Base-by-base conservation (phyloP, 2,329 filamentous ascomycete species). In the Rugonectria rugulosa region DNA sequence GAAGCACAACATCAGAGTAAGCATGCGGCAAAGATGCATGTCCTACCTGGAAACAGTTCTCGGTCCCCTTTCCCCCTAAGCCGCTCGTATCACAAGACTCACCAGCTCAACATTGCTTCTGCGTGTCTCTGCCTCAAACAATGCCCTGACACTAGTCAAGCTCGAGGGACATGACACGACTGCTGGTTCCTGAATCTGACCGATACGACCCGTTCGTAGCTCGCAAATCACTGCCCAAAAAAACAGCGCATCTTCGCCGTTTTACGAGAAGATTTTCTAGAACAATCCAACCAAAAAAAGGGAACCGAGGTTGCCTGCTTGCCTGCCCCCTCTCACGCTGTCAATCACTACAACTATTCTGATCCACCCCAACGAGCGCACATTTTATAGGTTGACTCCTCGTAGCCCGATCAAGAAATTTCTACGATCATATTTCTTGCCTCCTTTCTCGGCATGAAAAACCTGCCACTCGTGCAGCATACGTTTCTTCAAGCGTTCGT, bases 101-200 rank as follows among this genome's bases (percentile, higher is more conserved):
- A 42, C 24, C 40, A 19, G 40, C 40, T 29, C 15, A n/a, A 26
- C 19, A 31, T 27, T 31, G 43, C 52, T 34, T n/a, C 52, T 41
- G 21, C 21, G 26, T 49, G 52, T 55, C 45, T 55, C 52, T 45
- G 19, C 23, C 40, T 34, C 45, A 45, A 50, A 45, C 52, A 17
- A 21, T 36, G 45, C 52, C 52, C 52, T 40, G 41, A 34, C 40
- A 49, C 45, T 38, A 46, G 21, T 41, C 12, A 20, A 20, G 42
- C 17, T 27, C 41, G 27, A 41, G 32, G 27, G n/a, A 41, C 38
- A 55, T 46, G 40, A 6, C 41, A 50, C 46, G 27, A 24, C 53
- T 45, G 53, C 41, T 21, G 21, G 53, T 50, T 55, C 41, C 45
- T 55, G 53, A 41, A 20, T 10, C 24, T 27, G 41, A 17, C 17